Conservation (phyloP, 768 basidiomycete genomes). For the Tephrocybe sp. region DNA sequence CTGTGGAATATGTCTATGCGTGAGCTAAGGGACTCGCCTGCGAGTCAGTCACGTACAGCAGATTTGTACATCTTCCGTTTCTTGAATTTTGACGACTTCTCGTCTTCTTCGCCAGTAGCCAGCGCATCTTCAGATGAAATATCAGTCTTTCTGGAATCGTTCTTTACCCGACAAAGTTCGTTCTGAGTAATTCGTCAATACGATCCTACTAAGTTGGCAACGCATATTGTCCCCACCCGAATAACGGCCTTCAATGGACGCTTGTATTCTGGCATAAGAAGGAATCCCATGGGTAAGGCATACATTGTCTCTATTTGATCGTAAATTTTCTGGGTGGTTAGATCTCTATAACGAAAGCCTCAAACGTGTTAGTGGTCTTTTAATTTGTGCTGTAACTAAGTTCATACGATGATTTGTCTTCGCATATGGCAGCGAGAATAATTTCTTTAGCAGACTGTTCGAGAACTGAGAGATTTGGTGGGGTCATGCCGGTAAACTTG, state of each 20-base stretch:
- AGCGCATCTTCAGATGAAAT: not conserved
- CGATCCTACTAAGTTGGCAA: not conserved
- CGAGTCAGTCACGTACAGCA: constrained; percentile 21
- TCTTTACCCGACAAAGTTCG: constrained; percentile 11
- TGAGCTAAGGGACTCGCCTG: not conserved
- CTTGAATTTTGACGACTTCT: not conserved
- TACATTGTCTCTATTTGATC: constrained; percentile 45
- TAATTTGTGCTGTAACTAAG: not conserved
- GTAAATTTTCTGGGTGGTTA: constrained; percentile 52
- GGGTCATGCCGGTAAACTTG: constrained; percentile 15
- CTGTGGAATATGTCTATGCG: constrained; percentile 20
- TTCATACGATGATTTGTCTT: constrained; percentile 28
- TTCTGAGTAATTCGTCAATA: constrained; percentile 6
- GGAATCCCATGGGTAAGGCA: constrained; percentile 36
- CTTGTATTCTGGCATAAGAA: constrained; percentile 46
- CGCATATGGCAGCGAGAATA: constrained; percentile 20
- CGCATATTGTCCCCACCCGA: constrained; percentile 28
- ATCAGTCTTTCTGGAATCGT: constrained; percentile 2
- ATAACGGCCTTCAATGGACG: constrained; percentile 40
- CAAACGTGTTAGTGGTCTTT: not conserved
- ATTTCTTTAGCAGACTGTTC: constrained; percentile 29
- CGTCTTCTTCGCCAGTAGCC: not conserved
- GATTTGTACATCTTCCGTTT: constrained; percentile 30
- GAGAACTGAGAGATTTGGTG: constrained; percentile 28
- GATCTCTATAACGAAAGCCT: constrained; percentile 24